Evolutionary conservation across 1,139 yeast species (phyloP), one percentile per base, ranked within the genome.

Genomic region (Arxiozyma slooffiae): DNA sequence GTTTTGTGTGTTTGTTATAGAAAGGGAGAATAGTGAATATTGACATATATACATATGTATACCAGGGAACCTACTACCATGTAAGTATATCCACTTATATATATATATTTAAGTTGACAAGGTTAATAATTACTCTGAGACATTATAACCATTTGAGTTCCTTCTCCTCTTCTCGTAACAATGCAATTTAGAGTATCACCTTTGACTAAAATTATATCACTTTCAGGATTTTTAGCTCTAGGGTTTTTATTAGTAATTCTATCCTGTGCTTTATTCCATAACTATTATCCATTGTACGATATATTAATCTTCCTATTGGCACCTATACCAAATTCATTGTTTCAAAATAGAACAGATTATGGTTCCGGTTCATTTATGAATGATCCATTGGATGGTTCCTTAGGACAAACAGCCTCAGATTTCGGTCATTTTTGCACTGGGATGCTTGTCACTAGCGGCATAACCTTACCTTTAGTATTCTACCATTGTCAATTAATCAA

Each of bases 191-290:
- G 57, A 52, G 63, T 65, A 14, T 64, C 68, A 53, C 87, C 92
- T 40, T 72, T 84, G 57, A 81, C 85, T 48, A 82, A 81, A 62
- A 81, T 85, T 58, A 82, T 84, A 56, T 82, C 81, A 55, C 75
- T 85, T 44, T 79, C 87, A 36, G 82, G 85, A 20, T 74, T 84
- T 43, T 71, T 85, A 44, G 90, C 94, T 1, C 70, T 83, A 8
- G 94, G 94, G 18, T 83, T 84, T 62, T 72, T 85, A n/a, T 70
- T 83, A 52, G 84, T 83, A 45, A 76, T 84, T 47, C 70, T 85
- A 50, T 79, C 86, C 57, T 83, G 92, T 67, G 90, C 92, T 9
- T 72, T 85, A 45, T 84, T 76, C 68, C 75, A 79, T 56, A 84
- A 82, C 62, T 85, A 84, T 77, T 76, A 76, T 54, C 89, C 92